Evolutionary conservation across 2,329 filamentous ascomycete species (phyloP).

Genomic region (Fusarium euwallaceae): DNA sequence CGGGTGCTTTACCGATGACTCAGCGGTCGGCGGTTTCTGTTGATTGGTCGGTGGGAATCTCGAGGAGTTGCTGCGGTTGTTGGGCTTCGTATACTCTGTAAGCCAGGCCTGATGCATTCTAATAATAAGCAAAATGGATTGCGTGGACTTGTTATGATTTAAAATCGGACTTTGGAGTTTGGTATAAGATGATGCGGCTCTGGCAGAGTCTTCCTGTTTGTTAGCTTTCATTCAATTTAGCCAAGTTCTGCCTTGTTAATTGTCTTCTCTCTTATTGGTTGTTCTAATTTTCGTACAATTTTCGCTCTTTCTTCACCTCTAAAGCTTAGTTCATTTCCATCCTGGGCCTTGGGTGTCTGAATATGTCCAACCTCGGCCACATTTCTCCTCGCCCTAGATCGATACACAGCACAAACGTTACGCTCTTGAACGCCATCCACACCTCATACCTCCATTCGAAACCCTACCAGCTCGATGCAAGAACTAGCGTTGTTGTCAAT

Average conservation of each 20-base stretch:
- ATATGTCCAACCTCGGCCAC: neutral
- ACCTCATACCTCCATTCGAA: constrained; percentile 86
- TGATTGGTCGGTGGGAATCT: neutral
- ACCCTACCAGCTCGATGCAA: constrained; percentile 87
- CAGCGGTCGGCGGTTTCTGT: neutral
- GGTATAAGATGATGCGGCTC: neutral
- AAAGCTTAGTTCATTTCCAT: neutral
- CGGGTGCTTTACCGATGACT: neutral
- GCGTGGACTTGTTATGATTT: neutral
- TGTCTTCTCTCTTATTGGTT: neutral
- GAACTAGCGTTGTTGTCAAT: constrained; percentile 93
- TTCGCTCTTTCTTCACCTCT: neutral
- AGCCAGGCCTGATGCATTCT: neutral
- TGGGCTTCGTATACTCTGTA: neutral
- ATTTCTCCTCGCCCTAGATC: neutral
- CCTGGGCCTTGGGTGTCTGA: neutral
- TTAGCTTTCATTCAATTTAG: neutral
- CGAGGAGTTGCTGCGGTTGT: neutral
- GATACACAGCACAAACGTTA: constrained; percentile 74
- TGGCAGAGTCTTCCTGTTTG: neutral
- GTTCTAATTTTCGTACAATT: neutral
- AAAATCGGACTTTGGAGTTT: neutral
- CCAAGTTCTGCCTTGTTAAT: neutral
- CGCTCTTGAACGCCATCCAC: constrained; percentile 91
- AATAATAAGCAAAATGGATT: neutral